phyloP scores from a whole-genome alignment of 352 stramenopile species.

The Pythium brachiatum region DNA sequence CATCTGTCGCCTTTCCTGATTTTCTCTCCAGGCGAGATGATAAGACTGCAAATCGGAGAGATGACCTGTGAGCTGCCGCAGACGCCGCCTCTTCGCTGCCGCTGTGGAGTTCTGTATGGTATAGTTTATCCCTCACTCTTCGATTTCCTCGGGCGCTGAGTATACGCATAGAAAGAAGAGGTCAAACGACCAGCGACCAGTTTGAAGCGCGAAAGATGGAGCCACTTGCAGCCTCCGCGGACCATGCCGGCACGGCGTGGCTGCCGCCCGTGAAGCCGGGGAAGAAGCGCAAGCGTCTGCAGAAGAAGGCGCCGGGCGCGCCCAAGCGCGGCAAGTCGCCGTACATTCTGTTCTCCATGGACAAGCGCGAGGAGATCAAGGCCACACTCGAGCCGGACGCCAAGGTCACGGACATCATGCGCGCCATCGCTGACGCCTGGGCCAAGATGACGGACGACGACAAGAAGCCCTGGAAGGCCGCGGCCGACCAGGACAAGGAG shows the following conservation, averaged over 20 bases:
- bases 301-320: conserved; percentile 88
- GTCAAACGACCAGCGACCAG: conserved; percentile 30
- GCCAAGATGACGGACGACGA: conserved; percentile 89
- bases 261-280: conserved; percentile 63
- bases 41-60: conserved; percentile 28
- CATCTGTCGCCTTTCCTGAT: conserved; percentile 15
- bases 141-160: conserved; percentile 65
- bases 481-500: conserved; percentile 92
- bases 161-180: conserved; percentile 84
- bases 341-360: conserved; percentile 93
- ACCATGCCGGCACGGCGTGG: conserved; percentile 65
- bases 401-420: conserved; percentile 91
- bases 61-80: conserved; percentile 22
- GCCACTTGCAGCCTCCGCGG: conserved; percentile 53
- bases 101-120: conserved; percentile 65
- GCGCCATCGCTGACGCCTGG: conserved; percentile 89
- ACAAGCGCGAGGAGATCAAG: conserved; percentile 90
- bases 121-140: conserved; percentile 77
- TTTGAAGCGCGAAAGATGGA: conserved; percentile 50
- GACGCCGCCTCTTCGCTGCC: conserved; percentile 4
- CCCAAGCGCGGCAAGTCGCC: conserved; percentile 89
- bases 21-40: no score
- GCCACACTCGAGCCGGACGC: conserved; percentile 76
- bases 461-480: conserved; percentile 91
- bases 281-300: conserved; percentile 89